Base-by-base conservation (phyloP, 2,329 filamentous ascomycete species). In the Nemania sp. region DNA sequence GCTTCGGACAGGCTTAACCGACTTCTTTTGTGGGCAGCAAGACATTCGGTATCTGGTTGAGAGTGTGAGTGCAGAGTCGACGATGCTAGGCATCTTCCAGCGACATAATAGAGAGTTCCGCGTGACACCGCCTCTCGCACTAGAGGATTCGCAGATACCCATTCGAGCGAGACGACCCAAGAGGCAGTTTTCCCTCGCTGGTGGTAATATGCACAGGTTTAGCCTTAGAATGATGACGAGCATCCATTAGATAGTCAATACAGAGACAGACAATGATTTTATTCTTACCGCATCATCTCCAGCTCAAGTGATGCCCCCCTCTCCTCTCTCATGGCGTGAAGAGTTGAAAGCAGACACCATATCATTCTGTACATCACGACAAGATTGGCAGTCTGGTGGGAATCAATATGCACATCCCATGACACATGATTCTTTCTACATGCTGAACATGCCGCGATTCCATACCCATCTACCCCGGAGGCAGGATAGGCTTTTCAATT, bases 161-260 rank as follows among this genome's bases (percentile, higher is more conserved):
- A 43, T 43, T 29, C n/a, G 25, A 47, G 21, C 32, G 29, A 45
- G 39, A 34, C 48, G 20, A 17, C 15, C 25, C 10, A n/a, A 40
- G 37, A 56, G 20, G 35, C 37, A 45, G 47, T 21, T 39, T 47
- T 12, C 20, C 15, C 35, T 54, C 20, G 13, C 35, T 59, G 17
- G 34, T 48, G 29, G n/a, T 48, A 45, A 9, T 46, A 62, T 54
- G 43, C 55, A 42, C 55, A 49, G 35, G 29, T 59, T 57, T 18
- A 59, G 62, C 54, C 40, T 64, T 64, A 61, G 42, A 12, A 56
- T 35, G 37, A 25, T 20, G 17, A 48, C 10, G 15, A 56, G 42
- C 51, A 58, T 55, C 10, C 11, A 12, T 40, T 61, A 63, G 40
- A 18, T 45, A 58, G 50, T 40, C 47, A 35, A 55, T 63, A 48